Conservation (phyloP, 768 basidiomycete species). For the Daedalea quercina region DNA sequence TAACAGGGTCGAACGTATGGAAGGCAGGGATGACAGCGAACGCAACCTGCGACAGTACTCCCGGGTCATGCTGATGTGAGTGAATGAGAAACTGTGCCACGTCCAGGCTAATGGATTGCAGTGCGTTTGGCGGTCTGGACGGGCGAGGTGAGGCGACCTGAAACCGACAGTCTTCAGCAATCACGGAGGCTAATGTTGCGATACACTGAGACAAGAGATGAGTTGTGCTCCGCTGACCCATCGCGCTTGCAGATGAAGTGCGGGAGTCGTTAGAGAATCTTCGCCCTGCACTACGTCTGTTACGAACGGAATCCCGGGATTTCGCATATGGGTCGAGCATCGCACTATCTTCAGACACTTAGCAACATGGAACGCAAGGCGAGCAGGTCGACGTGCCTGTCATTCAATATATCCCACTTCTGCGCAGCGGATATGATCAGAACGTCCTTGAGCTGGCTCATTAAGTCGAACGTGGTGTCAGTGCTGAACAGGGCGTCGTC, state of each 20-base stretch:
- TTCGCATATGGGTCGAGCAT: constrained; percentile 2
- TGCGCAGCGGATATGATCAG: constrained; percentile 47
- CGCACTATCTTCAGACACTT: neutral
- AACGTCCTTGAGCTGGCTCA: constrained; percentile 57
- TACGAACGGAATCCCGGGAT: neutral
- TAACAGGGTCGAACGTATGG: constrained; percentile 53
- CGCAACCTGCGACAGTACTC: constrained; percentile 51
- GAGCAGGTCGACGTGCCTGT: constrained; percentile 31
- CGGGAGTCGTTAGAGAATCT: constrained; percentile 26
- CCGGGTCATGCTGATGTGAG: constrained; percentile 43
- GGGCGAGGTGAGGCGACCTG: constrained; percentile 52
- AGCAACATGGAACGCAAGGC: neutral
- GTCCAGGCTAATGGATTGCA: constrained; percentile 70
- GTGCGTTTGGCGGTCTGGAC: constrained; percentile 60
- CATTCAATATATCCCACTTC: constrained; percentile 60
- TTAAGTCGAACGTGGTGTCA: constrained; percentile 57
- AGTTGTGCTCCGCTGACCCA: constrained; percentile 25
- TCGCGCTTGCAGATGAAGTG: constrained; percentile 35
- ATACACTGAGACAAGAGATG: constrained; percentile 56
- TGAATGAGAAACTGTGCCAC: constrained; percentile 62
- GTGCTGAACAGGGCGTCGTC: constrained; percentile 45
- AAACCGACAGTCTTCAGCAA: constrained; percentile 69
- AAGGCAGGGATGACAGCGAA: constrained; percentile 73
- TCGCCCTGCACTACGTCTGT: constrained; percentile 1
- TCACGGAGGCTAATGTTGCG: constrained; percentile 52